phyloP scores from a whole-genome alignment of 257 asterid genomes.

The Catharanthus roseus region DNA sequence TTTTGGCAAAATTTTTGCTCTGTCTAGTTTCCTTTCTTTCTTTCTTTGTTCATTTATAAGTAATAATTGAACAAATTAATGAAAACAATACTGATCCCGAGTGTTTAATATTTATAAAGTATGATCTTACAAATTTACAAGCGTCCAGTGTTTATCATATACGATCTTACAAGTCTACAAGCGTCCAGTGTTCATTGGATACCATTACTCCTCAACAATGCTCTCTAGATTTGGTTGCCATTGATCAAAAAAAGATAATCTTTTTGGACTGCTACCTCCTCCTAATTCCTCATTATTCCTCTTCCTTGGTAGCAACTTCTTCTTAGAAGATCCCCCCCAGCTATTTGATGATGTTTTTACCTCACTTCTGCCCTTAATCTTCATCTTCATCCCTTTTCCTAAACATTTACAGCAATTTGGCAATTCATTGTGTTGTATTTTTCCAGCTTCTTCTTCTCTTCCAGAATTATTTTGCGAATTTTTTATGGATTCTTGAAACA shows the following conservation, averaged over 20 bases:
- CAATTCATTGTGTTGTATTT: not conserved
- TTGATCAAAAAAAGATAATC: slow-evolving; percentile 18
- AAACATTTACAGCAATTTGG: slow-evolving; percentile 18
- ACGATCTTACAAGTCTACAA: too few species aligned
- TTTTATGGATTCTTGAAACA: slow-evolving; percentile 4
- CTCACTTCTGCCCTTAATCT: slow-evolving; percentile 1
- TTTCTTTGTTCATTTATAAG: not conserved
- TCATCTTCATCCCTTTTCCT: slow-evolving; percentile 16
- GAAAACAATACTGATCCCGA: too few species aligned
- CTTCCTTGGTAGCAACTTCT: not conserved
- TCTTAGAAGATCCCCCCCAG: slow-evolving; percentile 14
- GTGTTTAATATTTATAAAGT: too few species aligned
- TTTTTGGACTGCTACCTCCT: too few species aligned
- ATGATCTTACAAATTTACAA: too few species aligned
- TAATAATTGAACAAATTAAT: too few species aligned
- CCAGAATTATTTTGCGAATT: not conserved
- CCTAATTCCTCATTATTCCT: too few species aligned
- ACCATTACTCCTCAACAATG: slow-evolving; percentile 19
- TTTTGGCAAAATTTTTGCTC: not conserved
- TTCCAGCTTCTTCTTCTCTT: slow-evolving; percentile 25
- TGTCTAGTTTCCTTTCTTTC: not conserved
- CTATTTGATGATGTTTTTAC: slow-evolving; percentile 12
- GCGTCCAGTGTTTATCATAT: too few species aligned
- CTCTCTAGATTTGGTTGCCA: slow-evolving; percentile 30
- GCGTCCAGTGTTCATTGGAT: too few species aligned